Percentiles rank a stretch among this genome's conserved stretches.
These are phyloP conservation scores for Rachicladosporium sp. DNA, from an alignment of 2,329 filamentous ascomycete species.

Conservation along the genomic window DNA sequence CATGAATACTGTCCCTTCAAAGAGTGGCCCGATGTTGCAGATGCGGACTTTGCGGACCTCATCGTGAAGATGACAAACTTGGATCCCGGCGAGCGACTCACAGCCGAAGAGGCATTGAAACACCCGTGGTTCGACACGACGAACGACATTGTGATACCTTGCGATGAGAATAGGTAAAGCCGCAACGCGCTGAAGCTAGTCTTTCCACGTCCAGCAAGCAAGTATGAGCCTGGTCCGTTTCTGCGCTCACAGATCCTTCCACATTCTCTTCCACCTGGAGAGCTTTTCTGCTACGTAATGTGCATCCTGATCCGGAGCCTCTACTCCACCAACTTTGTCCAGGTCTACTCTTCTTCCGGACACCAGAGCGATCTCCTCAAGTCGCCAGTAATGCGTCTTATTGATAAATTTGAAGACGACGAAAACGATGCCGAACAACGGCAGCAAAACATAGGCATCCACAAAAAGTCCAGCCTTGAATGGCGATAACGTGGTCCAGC, in stretches of 20 bases:
- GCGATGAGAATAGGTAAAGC: too few species aligned
- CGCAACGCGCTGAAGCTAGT: too few species aligned
- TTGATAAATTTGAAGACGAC: constrained; percentile 35
- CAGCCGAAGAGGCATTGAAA: too few species aligned
- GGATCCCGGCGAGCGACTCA: too few species aligned
- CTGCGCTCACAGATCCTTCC: not conserved
- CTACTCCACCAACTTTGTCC: constrained; percentile 12
- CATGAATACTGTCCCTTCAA: too few species aligned
- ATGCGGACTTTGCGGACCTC: too few species aligned
- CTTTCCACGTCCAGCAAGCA: too few species aligned
- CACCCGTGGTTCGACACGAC: too few species aligned
- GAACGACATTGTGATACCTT: too few species aligned
- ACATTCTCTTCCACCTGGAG: constrained; percentile 6
- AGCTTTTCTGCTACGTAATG: constrained; percentile 1
- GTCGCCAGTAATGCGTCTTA: constrained; percentile 24
- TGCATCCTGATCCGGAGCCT: constrained; percentile 5
- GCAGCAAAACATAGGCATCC: constrained; percentile 43
- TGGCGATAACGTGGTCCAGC: constrained; percentile 41
- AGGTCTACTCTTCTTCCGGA: constrained; percentile 29
- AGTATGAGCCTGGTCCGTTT: too few species aligned
- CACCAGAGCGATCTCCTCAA: constrained; percentile 30
- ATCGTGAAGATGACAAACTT: too few species aligned
- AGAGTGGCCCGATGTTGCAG: too few species aligned
- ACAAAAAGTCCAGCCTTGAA: constrained; percentile 41
- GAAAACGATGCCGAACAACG: constrained; percentile 36